Percentiles rank a stretch among this genome's conserved stretches.
Conservation (phyloP, 768 basidiomycete species). For the Panus rudis region DNA sequence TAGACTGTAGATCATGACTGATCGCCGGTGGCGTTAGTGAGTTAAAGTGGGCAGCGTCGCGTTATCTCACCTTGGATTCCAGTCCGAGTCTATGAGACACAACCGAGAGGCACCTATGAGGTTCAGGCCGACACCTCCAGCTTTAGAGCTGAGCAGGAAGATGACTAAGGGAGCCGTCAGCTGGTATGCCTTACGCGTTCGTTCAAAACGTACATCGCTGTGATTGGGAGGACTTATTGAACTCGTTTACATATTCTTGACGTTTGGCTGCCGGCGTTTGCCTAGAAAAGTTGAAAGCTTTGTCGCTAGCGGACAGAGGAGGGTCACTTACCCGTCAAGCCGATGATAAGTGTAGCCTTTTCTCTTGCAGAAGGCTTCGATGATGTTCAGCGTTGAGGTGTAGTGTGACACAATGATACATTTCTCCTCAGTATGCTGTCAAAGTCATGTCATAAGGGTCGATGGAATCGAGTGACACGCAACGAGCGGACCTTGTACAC, state of each 20-base stretch:
- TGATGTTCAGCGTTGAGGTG: conserved; percentile 86
- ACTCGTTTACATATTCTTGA: conserved; percentile 81
- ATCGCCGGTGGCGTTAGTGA: background rate
- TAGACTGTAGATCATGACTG: conserved; percentile 90
- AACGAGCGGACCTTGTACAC: conserved; percentile 45
- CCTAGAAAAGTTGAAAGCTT: conserved; percentile 29
- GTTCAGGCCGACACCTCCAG: conserved; percentile 93
- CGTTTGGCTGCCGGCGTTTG: conserved; percentile 70
- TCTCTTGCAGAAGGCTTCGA: conserved; percentile 80
- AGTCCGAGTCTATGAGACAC: conserved; percentile 84
- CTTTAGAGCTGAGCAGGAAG: conserved; percentile 91
- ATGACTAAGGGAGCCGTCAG: conserved; percentile 46
- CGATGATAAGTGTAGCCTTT: conserved; percentile 73
- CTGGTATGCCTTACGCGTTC: background rate
- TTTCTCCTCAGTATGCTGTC: conserved; percentile 81
- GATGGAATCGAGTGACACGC: background rate
- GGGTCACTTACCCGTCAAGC: conserved; percentile 66
- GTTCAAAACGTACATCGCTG: conserved; percentile 53
- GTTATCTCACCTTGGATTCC: conserved; percentile 74
- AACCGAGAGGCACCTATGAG: conserved; percentile 86
- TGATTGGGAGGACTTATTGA: conserved; percentile 73
- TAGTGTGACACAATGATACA: conserved; percentile 96
- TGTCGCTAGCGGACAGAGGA: background rate
- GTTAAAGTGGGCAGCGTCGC: background rate
- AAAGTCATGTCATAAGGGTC: background rate